Base-by-base conservation (phyloP, 805 yeast species). In the Zygotorulaspora chibaensis region DNA sequence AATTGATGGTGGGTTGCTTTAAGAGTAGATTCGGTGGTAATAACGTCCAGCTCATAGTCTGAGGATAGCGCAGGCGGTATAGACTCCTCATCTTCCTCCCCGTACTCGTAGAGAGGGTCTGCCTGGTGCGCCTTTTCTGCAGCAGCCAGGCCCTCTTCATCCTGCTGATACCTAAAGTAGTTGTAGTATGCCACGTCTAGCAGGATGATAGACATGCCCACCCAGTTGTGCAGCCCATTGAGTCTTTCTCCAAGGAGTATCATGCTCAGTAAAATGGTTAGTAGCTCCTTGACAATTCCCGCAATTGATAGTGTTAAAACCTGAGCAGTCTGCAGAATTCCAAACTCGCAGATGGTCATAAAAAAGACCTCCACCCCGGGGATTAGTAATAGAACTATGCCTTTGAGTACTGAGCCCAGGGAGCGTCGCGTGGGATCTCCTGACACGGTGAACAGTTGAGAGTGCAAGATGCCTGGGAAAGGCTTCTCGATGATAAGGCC, bases 291-390 rank as follows among this genome's bases (percentile, higher is more conserved):
- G 63, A 91, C 86, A 13, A 93, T 86, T 1, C 99, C 99, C 0
- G 95, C 95, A 35, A 93, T 79, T 5, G 95, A 83, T 26, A 93
- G 68, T 0, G 99, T 90, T 37, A 90, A 73, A 11, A 93, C 88
- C 45, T 87, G 85, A 0, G 96, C 86, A 35, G 83, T 79, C 45
- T 85, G 83, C 42, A 93, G 73, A 7, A 93, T 78, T 46, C 85
- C 81, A 67, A 87, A 90, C 64, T 91, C 99, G 55, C 87, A 80
- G 2, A 88, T 67, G 0, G 96, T 91, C 91, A 93, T 84, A 61
- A 85, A 76, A 59, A 90, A 90, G 1, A 96, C 98, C 33, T 87
- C 67, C 2, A 86, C 50, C 0, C 98, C 98, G 0, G 99, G 99
- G 15, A 88, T 70, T 4, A 84, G 57, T 59, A 91, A 68, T 30